Base-by-base conservation (phyloP, 1,139 yeast species). In the Kodamaea anthophila region DNA sequence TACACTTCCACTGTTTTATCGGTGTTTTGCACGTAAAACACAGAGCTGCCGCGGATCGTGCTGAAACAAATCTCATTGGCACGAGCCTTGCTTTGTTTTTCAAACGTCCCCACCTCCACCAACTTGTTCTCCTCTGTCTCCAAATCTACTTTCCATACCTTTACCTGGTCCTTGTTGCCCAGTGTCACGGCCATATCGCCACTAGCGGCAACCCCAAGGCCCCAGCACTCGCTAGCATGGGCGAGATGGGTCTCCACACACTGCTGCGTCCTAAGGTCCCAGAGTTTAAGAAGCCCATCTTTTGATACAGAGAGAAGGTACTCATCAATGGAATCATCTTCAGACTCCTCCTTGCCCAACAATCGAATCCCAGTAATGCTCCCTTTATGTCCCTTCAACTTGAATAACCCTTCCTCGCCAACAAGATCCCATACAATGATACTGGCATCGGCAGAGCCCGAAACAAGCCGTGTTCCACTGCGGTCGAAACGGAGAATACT, bases 181-280 rank as follows among this genome's bases (percentile, higher is more conserved):
- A 82, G 70, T 2, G 96, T 87, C 11, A 87, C 58, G 15, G 74
- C 52, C 38, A 77, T 36, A 44, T 67, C 57, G 13, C 54, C 53
- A 14, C 51, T 51, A 3, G 39, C 33, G 34, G 58, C 58, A 18
- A 77, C 53, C 2, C 76, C 84, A 51, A 86, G 55, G 3, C 85
- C 62, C 97, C 97, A 88, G 58, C 96, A 85, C 55, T 91, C 97
- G 39, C 87, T 87, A 10, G 85, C 71, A 50, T 87, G 96, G 1
- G 97, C 96, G 39, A 88, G 76, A 53, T 87, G 97, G 1, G 97
- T 87, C 53, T 91, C 99, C 10, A 87, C 65, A 58, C 96, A 86
- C 51, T 86, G 95, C 50, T 84, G 88, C 9, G 93, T 65, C 47
- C 77, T 80, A 41, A 91, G 60, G 50, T 91, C 97, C 99, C 99